phyloP scores from a whole-genome alignment of 2,329 filamentous ascomycete genomes.

The Nemania bipapillata region DNA sequence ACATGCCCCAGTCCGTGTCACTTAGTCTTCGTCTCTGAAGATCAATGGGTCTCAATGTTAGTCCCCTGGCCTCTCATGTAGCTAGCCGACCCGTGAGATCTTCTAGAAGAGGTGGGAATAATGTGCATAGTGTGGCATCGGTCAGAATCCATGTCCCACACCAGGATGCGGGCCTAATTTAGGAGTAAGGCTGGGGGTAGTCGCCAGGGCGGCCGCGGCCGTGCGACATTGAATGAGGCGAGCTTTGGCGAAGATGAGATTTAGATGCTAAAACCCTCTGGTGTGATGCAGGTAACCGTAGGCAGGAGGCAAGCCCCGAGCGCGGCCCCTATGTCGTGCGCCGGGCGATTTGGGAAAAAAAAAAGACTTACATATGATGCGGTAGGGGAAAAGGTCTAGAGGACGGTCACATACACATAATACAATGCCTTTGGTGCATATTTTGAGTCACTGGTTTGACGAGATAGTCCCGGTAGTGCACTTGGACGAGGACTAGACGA shows the following conservation, averaged over 20 bases:
- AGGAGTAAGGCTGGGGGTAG: conserved; percentile 45
- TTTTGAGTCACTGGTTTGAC: conserved; percentile 28
- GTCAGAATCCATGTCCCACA: conserved; percentile 40
- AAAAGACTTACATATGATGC: conserved; percentile 35
- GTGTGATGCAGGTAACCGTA: conserved; percentile 48
- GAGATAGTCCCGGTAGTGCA: conserved; percentile 14
- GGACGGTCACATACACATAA: conserved; percentile 1
- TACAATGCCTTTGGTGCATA: conserved; percentile 44
- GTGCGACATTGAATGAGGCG: conserved; percentile 48
- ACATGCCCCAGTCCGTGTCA: conserved; percentile 14
- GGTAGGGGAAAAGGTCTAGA: conserved; percentile 4
- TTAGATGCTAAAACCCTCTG: conserved; percentile 39
- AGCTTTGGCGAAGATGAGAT: conserved; percentile 48
- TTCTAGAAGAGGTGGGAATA: conserved; percentile 48
- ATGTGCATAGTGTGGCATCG: conserved; percentile 42
- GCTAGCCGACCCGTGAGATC: conserved; percentile 40
- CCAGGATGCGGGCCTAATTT: conserved; percentile 43
- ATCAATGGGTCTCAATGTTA: conserved; percentile 31
- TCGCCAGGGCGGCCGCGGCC: conserved; percentile 40
- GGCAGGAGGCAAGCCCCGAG: conserved; percentile 46
- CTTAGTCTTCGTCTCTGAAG: conserved; percentile 21
- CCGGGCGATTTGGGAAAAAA: conserved; percentile 42
- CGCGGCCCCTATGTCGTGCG: conserved; percentile 45
- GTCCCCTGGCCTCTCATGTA: conserved; percentile 36
- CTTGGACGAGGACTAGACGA: neutral